Evolutionary conservation across 2,329 filamentous ascomycete genomes (phyloP), one percentile per base, ranked within the genome.

Genomic region (Sporothrix curviconia): DNA sequence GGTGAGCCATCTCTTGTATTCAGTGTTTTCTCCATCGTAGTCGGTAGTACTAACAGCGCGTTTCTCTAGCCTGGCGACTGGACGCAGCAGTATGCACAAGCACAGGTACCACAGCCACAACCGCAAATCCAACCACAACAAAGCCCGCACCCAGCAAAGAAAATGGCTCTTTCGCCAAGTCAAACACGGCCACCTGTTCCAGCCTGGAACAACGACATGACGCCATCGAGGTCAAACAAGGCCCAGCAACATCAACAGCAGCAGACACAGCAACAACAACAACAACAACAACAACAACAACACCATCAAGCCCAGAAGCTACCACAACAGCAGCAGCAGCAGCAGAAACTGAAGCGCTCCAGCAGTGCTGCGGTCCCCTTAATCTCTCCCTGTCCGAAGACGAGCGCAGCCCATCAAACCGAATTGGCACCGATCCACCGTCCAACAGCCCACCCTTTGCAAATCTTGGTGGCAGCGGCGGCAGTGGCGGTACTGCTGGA

Each of bases 371-470:
- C 69, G 0, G 64, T 2, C 74, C 75, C 4, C 75, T 77, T 53
- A 82, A 72, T 56, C 69, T 84, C 1, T 83, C 81, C 0, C 71
- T 84, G 2, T 83, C 81, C 2, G 81, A 84, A 62, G 81, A 84
- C 61, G 82, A 84, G 65, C 76, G 76, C 61, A 83, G 80, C 52
- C 79, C 73, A 15, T 11, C 54, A 4, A 80, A 78, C 61, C 74
- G 75, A 36, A 75, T 76, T 7, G 74, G 70, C 52, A 73, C 78
- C 2, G 78, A 82, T 58, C 66, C 62, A 12, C 57, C 50, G 61
- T 46, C 64, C 25, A 59, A 42, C 60, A 83, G 80, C 61, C 80
- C 80, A 2, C 73, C 73, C 46, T 71, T 74, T n/a, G 62, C 69
- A n/a, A 78, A 76, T 15, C 3, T 54, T 3, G 30, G 37, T 1